phyloP scores from a whole-genome alignment of 2,329 filamentous ascomycete species.

The Thermothelomyces thermophilus region DNA sequence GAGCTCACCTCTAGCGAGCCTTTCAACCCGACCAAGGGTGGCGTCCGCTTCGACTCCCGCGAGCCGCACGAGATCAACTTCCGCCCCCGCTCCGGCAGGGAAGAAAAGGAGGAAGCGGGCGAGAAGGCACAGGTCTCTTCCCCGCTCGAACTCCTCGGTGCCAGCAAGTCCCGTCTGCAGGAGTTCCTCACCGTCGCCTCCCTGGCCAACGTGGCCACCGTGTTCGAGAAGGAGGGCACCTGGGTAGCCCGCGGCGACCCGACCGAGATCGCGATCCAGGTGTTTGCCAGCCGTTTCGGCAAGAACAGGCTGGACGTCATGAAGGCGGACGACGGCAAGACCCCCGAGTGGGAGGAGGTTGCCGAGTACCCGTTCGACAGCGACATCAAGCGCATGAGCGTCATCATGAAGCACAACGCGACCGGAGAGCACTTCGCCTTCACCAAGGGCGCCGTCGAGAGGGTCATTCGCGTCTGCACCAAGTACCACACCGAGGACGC shows the following conservation, averaged over 20 bases:
- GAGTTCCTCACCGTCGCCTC: constrained; percentile 37
- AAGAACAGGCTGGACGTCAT: constrained; percentile 39
- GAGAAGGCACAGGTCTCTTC: constrained; percentile 24
- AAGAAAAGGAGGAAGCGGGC: background rate
- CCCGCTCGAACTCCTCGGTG: constrained; percentile 33
- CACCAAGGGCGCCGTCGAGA: constrained; percentile 54
- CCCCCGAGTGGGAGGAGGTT: constrained; percentile 35
- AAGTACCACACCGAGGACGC: constrained; percentile 38
- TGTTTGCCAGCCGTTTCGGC: constrained; percentile 64
- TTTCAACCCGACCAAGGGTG: constrained; percentile 54
- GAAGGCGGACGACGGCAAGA: constrained; percentile 28
- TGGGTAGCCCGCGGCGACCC: constrained; percentile 54
- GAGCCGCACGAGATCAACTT: constrained; percentile 21
- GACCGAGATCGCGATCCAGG: constrained; percentile 68
- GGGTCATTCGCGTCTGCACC: constrained; percentile 51
- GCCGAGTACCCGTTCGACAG: constrained; percentile 70
- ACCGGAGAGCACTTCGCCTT: constrained; percentile 32
- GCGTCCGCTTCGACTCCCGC: constrained; percentile 29
- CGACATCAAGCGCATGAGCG: constrained; percentile 67
- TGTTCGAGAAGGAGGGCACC: constrained; percentile 26
- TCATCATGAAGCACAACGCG: constrained; percentile 54
- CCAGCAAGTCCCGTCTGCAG: constrained; percentile 43
- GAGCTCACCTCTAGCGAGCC: constrained; percentile 52
- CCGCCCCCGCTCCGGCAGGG: constrained; percentile 11
- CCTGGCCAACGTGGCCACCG: constrained; percentile 34